Evolutionary conservation across 2,329 filamentous ascomycete genomes (phyloP).

Genomic region (Dactylonectria macrodidyma): DNA sequence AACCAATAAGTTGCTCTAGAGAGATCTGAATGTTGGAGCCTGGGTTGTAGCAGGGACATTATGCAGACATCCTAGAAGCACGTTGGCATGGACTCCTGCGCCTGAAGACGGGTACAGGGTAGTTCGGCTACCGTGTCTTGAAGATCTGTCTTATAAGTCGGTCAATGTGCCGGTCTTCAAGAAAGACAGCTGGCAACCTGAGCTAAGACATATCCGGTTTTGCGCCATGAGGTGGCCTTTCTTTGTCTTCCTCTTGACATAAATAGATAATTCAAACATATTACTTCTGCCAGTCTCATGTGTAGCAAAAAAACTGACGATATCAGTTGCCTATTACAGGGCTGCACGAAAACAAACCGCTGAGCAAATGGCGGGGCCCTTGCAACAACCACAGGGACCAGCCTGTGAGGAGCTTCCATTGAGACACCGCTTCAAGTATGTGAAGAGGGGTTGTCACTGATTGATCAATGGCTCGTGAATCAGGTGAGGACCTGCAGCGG

Average conservation of each 20-base stretch:
- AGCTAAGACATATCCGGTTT: background rate
- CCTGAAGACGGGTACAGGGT: background rate
- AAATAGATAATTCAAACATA: background rate
- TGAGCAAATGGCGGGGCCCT: background rate
- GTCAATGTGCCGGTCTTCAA: background rate
- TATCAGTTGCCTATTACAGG: background rate
- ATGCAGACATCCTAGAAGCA: background rate
- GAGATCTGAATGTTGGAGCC: background rate
- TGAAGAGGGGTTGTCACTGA: background rate
- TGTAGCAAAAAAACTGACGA: background rate
- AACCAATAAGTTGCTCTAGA: background rate
- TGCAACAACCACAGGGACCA: background rate
- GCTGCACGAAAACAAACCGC: background rate
- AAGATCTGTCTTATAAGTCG: background rate
- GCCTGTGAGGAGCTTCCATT: too few species aligned
- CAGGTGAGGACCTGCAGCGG: background rate
- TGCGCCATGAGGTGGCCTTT: too few species aligned
- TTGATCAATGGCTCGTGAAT: background rate
- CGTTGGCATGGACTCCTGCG: background rate
- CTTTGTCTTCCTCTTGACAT: too few species aligned
- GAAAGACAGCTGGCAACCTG: background rate
- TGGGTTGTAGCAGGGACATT: background rate
- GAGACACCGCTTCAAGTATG: conserved; percentile 9
- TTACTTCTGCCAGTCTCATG: background rate
- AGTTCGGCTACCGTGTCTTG: background rate